Evolutionary conservation across 441 rosid species (phyloP).

Genomic region (Dalechampia spathulata): DNA sequence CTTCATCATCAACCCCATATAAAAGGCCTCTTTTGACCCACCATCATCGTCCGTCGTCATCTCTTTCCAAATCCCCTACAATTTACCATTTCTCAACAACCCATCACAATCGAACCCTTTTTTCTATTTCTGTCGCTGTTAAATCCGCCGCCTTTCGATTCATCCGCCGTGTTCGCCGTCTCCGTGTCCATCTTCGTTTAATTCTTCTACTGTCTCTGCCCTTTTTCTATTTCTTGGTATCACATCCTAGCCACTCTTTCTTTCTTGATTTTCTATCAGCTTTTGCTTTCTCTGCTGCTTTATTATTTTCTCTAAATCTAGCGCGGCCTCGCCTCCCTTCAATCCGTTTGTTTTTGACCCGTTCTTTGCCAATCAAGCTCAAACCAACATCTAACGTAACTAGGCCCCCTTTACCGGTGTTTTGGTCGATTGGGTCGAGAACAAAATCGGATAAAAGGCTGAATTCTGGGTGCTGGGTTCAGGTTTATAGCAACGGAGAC

Average conservation of each 20-base stretch:
- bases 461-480: constrained; percentile 86
- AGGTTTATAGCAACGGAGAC: constrained; percentile 77
- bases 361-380: constrained; percentile 67
- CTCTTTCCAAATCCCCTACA: constrained; percentile 39
- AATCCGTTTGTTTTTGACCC: constrained; percentile 63
- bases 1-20: constrained; percentile 42
- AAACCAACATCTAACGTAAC: constrained; percentile 21
- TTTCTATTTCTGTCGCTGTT: constrained; percentile 36
- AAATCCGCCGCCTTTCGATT: constrained; percentile 37
- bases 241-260: constrained; percentile 66
- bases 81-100: constrained; percentile 31
- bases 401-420: constrained; percentile 51
- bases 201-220: constrained; percentile 60
- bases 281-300: constrained; percentile 69
- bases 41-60: constrained; percentile 21
- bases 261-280: constrained; percentile 74
- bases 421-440: constrained; percentile 91
- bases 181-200: constrained; percentile 52
- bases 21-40: constrained; percentile 47
- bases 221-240: constrained; percentile 63
- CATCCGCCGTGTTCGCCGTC: constrained; percentile 49
- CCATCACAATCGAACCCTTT: constrained; percentile 20
- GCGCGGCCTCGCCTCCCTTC: constrained; percentile 80
- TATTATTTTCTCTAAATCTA: constrained; percentile 61
- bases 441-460: constrained; percentile 44